Percentiles rank a stretch among this genome's conserved stretches.
These are phyloP conservation scores for Xylaria sp. DNA, from an alignment of 2,329 filamentous ascomycete genomes.

Conservation along the genomic window DNA sequence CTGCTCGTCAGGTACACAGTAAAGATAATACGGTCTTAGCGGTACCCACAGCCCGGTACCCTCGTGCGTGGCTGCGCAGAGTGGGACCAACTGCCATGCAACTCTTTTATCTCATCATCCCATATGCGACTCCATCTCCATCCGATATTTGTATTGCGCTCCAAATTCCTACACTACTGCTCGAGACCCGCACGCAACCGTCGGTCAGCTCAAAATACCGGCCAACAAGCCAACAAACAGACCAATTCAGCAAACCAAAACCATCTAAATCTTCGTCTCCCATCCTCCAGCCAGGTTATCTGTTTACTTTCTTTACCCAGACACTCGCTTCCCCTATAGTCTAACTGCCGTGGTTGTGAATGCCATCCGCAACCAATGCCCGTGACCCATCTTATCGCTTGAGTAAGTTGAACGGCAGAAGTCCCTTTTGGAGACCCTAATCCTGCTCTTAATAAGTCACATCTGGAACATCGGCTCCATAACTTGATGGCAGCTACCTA, in stretches of 20 bases:
- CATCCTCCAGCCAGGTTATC: neutral
- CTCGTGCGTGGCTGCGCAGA: constrained; percentile 15
- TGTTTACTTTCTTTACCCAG: neutral
- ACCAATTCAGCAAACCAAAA: neutral
- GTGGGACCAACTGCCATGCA: constrained; percentile 18
- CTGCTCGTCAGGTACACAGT: neutral
- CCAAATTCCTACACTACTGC: constrained; percentile 23
- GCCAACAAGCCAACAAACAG: neutral
- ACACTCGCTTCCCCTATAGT: neutral
- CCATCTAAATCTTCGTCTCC: neutral
- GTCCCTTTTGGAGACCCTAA: neutral
- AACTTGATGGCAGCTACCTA: neutral
- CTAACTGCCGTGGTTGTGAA: constrained; percentile 6
- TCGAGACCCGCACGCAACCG: constrained; percentile 12
- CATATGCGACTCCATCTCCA: constrained; percentile 20
- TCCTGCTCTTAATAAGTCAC: constrained; percentile 12
- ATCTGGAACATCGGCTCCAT: neutral
- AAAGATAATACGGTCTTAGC: neutral
- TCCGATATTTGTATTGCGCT: constrained; percentile 26
- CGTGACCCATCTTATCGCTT: constrained; percentile 14
- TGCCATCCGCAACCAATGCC: constrained; percentile 25
- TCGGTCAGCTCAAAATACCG: neutral
- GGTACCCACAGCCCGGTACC: constrained; percentile 6
- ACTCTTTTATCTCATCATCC: constrained; percentile 31
- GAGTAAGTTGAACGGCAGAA: constrained; percentile 23